These are phyloP conservation scores for Russula dissimulans DNA, from an alignment of 768 basidiomycete species.

Conservation along the genomic window DNA sequence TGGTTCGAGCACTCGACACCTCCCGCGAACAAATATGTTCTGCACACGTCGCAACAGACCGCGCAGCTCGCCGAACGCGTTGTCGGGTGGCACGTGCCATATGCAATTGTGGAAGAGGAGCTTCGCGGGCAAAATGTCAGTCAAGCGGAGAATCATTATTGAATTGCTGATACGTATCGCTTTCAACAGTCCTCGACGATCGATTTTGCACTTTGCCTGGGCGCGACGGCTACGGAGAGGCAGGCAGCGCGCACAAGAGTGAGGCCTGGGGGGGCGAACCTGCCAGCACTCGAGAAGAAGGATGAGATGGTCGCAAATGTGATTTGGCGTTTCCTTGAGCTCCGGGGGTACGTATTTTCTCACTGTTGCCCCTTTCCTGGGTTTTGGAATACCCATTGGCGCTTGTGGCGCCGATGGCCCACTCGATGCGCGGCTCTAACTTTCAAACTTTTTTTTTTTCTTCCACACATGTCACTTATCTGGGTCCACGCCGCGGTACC, in stretches of 20 bases:
- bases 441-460: not conserved
- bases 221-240: conserved; percentile 77
- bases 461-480: not conserved
- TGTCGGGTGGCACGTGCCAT: conserved; percentile 81
- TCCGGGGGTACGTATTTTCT: conserved; percentile 67
- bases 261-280: conserved; percentile 36
- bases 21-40: conserved; percentile 42
- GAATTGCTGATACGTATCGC: not conserved
- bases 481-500: conserved; percentile 2
- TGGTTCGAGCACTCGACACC: conserved; percentile 62
- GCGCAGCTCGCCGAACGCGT: conserved; percentile 84
- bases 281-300: conserved; percentile 77
- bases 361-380: not conserved
- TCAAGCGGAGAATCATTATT: conserved; percentile 24
- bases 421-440: conserved; percentile 17
- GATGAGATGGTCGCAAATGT: conserved; percentile 98
- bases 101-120: conserved; percentile 84
- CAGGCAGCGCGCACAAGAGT: conserved; percentile 74
- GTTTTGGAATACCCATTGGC: conserved; percentile 1
- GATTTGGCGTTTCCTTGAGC: conserved; percentile 95
- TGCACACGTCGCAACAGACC: conserved; percentile 71
- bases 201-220: conserved; percentile 89
- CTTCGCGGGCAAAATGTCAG: conserved; percentile 88
- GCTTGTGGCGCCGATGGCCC: conserved; percentile 17
- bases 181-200: conserved; percentile 81